Conservation (phyloP, 2,329 filamentous ascomycete genomes). For the Fusarium camptoceras region DNA sequence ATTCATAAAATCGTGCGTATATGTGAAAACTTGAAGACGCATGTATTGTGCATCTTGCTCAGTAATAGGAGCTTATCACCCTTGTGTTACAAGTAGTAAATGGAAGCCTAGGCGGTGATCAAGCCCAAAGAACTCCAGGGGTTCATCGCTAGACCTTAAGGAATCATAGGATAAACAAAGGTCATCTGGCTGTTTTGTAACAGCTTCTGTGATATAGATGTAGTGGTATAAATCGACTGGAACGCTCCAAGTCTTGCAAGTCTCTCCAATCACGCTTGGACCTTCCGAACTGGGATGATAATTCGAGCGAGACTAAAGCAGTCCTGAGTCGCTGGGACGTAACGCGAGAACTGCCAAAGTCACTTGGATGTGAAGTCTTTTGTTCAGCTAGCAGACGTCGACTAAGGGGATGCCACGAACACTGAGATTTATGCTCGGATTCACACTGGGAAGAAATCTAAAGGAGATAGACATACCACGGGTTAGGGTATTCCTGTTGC, state of each 20-base stretch:
- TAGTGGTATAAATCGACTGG: no score
- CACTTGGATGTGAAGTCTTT: no score
- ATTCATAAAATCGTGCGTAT: rapidly evolving
- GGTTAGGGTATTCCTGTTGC: no score
- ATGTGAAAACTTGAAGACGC: background rate
- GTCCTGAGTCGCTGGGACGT: no score
- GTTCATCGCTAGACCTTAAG: rapidly evolving
- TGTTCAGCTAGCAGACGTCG: no score
- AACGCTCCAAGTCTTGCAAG: background rate
- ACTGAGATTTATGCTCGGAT: no score
- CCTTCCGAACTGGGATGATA: no score
- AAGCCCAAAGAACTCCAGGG: background rate
- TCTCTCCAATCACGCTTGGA: background rate
- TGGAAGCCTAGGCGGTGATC: rapidly evolving
- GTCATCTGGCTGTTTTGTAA: background rate
- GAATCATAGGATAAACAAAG: background rate
- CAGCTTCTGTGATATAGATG: background rate
- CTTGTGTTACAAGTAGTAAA: background rate
- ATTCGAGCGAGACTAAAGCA: no score
- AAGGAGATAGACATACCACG: no score
- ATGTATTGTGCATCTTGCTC: background rate
- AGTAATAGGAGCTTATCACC: background rate
- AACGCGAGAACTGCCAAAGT: no score
- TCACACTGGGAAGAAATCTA: no score
- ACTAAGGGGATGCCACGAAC: no score